Evolutionary conservation across 83 land plant species (phyloP).

Genomic region (Picea mariana): DNA sequence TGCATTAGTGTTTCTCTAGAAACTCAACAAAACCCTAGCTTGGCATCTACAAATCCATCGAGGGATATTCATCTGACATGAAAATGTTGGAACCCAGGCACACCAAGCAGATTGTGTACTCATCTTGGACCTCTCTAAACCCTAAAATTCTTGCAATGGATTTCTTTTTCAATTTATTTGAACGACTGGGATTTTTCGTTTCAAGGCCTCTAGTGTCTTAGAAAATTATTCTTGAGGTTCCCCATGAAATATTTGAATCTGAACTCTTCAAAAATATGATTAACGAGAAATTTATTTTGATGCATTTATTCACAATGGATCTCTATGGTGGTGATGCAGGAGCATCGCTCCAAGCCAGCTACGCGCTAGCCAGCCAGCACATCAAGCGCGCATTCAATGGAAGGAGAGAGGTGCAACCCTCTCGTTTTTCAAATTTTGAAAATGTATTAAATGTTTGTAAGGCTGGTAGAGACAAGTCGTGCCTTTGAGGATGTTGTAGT

Average conservation of each 20-base stretch:
- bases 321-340: background rate
- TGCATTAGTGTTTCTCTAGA: background rate
- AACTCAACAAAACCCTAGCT: no score
- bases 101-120: conserved; percentile 45
- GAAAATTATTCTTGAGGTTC: background rate
- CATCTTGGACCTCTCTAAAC: conserved; percentile 65
- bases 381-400: no score
- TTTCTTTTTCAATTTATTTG: background rate
- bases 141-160: background rate
- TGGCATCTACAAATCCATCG: conserved; percentile 26
- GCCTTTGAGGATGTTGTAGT: no score
- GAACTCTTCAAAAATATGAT: background rate
- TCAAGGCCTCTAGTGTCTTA: background rate
- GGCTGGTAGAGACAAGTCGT: no score
- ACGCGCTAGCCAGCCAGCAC: no score
- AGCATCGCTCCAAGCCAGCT: no score
- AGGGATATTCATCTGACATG: conserved; percentile 72
- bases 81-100: conserved; percentile 86
- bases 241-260: background rate
- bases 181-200: background rate
- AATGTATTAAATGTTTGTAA: no score
- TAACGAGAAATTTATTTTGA: background rate
- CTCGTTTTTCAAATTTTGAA: no score
- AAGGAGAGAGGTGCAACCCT: no score
- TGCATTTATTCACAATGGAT: background rate